Percentiles rank a stretch among this genome's conserved stretches.
Evolutionary conservation across 2,329 filamentous ascomycete species (phyloP).

Genomic region (Clarireedia homoeocarpa): DNA sequence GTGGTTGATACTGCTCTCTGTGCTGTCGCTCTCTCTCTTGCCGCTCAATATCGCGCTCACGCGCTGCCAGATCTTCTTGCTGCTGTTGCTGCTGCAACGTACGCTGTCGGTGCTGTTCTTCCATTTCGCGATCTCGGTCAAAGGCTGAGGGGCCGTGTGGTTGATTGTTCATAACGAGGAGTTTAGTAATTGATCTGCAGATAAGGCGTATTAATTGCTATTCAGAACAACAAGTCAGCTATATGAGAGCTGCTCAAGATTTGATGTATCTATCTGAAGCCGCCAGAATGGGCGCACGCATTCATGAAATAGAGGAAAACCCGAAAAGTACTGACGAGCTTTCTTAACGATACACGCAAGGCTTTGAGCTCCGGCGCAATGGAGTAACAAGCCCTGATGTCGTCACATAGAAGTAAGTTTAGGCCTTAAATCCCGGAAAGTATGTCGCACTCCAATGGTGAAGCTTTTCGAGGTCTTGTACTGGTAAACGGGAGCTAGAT

Average conservation of each 20-base stretch:
- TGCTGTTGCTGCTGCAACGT: constrained; percentile 35
- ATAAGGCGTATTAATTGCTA: neutral
- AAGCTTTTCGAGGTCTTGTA: neutral
- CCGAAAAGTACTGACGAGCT: constrained; percentile 3
- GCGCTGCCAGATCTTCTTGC: constrained; percentile 49
- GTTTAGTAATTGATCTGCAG: neutral
- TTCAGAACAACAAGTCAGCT: neutral
- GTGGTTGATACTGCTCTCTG: constrained; percentile 54
- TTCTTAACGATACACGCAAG: constrained; percentile 8
- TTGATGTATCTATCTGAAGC: neutral
- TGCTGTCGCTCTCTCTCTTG: constrained; percentile 47
- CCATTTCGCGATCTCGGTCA: constrained; percentile 36
- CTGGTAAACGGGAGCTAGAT: neutral
- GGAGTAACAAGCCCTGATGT: constrained; percentile 4
- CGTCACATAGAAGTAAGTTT: constrained; percentile 10
- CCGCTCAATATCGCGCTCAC: constrained; percentile 42
- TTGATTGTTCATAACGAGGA: constrained; percentile 26
- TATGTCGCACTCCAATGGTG: neutral
- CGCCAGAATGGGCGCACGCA: neutral
- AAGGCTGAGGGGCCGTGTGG: constrained; percentile 25
- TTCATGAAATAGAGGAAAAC: neutral
- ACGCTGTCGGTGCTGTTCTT: constrained; percentile 47
- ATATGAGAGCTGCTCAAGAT: neutral
- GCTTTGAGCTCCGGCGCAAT: constrained; percentile 11
- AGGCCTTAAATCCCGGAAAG: neutral